Evolutionary conservation across 139 green algal species (phyloP).

Genomic region (Tetraselmis chui): DNA sequence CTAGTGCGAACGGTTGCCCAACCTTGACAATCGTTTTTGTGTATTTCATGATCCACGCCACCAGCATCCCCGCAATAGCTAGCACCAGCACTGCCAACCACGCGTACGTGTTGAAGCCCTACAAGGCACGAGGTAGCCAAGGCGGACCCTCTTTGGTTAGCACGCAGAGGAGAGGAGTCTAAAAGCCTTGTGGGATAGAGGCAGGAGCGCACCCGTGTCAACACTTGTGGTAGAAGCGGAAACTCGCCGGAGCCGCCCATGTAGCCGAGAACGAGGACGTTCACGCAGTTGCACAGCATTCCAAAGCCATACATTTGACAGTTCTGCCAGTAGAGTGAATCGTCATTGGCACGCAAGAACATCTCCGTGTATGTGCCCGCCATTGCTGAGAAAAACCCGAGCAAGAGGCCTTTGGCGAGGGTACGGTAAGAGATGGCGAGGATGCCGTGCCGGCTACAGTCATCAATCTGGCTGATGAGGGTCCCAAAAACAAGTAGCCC

Average conservation of each 20-base stretch:
- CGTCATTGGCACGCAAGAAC: slow-evolving; percentile 28
- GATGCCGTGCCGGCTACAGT: not conserved
- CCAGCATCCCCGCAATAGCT: slow-evolving; percentile 10
- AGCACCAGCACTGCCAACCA: slow-evolving; percentile 13
- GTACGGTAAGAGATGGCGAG: not conserved
- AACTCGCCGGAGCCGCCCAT: not conserved
- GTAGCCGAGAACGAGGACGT: slow-evolving; percentile 10
- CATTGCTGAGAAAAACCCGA: slow-evolving; percentile 3
- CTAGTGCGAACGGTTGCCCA: too few species aligned
- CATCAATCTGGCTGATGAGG: not conserved
- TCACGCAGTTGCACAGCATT: slow-evolving; percentile 19
- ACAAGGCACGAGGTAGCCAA: too few species aligned
- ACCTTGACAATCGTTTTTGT: slow-evolving; percentile 22
- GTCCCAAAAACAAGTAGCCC: not conserved
- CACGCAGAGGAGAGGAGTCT: too few species aligned
- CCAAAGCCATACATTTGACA: slow-evolving; percentile 26
- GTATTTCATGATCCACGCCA: slow-evolving; percentile 26
- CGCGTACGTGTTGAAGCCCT: slow-evolving; percentile 11
- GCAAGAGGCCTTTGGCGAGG: slow-evolving; percentile 5
- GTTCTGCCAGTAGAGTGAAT: slow-evolving; percentile 31
- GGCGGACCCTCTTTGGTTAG: too few species aligned
- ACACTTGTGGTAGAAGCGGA: not conserved
- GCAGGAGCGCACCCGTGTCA: not conserved
- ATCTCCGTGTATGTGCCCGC: slow-evolving; percentile 28
- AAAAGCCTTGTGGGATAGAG: too few species aligned